These are phyloP conservation scores for Cyanidioschyzon merolae DNA, from an alignment of 23 red algal genomes.

Conservation along the genomic window DNA sequence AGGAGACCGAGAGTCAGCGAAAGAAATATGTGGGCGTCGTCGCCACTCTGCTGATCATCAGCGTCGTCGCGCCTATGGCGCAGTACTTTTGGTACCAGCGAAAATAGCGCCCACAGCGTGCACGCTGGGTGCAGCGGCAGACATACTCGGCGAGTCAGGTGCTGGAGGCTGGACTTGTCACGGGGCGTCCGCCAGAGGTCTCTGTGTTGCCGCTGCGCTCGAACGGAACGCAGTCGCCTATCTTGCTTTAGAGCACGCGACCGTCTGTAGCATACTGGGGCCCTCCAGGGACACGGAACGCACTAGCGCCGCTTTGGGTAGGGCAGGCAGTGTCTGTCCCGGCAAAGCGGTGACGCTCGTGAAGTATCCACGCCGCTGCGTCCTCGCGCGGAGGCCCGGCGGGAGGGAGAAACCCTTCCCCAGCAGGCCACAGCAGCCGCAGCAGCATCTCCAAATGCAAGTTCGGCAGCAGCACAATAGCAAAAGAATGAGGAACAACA, in stretches of 20 bases:
- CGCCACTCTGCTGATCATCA: constrained; percentile 36
- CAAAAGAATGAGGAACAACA: constrained; percentile 10
- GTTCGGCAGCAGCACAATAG: not conserved
- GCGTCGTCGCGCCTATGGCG: constrained; percentile 42
- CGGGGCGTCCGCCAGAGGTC: no score
- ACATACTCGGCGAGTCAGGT: no score
- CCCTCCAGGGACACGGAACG: not conserved
- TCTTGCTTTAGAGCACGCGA: no score
- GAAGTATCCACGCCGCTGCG: not conserved
- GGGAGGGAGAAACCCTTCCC: not conserved
- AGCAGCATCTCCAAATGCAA: not conserved
- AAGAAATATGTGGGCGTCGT: constrained; percentile 50
- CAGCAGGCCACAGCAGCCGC: constrained; percentile 4
- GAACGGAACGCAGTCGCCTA: no score
- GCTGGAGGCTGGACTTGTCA: no score
- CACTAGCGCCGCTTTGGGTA: not conserved
- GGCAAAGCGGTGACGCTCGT: not conserved
- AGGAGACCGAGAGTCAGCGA: constrained; percentile 32
- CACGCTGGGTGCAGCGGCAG: no score
- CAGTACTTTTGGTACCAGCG: constrained; percentile 45
- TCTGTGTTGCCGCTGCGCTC: no score
- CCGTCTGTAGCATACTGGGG: no score
- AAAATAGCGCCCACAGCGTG: not conserved
- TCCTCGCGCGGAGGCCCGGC: not conserved
- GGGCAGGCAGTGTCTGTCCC: not conserved